phyloP scores from a whole-genome alignment of 805 yeast genomes.

The Suhomyces kilbournensis region DNA sequence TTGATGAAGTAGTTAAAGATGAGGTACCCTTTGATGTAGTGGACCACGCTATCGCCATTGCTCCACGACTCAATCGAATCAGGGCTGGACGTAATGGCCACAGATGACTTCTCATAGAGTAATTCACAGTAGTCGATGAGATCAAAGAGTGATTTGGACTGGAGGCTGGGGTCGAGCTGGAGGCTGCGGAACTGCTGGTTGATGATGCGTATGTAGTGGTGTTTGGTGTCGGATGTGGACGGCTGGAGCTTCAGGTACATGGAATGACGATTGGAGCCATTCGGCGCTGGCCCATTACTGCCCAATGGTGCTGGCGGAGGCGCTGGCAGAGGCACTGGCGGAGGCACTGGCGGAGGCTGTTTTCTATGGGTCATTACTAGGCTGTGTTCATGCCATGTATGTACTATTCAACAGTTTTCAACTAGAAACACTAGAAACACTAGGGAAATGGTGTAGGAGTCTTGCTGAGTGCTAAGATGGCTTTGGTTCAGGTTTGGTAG shows the following conservation, averaged over 20 bases:
- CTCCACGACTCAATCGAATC: neutral
- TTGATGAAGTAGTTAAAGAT: conserved; percentile 43
- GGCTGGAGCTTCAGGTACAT: neutral
- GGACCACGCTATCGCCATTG: conserved; percentile 3
- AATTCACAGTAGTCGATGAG: conserved; percentile 39
- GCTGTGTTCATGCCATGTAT: neutral
- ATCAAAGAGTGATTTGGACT: conserved; percentile 37
- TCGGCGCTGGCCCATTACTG: no score
- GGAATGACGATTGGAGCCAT: neutral
- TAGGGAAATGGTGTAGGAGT: no score
- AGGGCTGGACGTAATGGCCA: neutral
- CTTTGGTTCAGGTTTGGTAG: no score
- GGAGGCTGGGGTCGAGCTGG: conserved; percentile 30
- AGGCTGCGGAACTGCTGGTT: conserved; percentile 35
- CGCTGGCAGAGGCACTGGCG: neutral
- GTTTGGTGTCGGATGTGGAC: conserved; percentile 5
- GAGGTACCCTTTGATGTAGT: conserved; percentile 37
- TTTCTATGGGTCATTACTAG: neutral
- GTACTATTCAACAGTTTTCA: no score
- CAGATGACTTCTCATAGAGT: conserved; percentile 31
- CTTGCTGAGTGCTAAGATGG: no score
- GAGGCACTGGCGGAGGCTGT: neutral
- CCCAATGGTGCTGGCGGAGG: neutral
- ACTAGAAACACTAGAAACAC: no score
- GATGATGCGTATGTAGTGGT: conserved; percentile 24